phyloP scores from a whole-genome alignment of 73 alveolate species.

The Breviolum minutum region DNA sequence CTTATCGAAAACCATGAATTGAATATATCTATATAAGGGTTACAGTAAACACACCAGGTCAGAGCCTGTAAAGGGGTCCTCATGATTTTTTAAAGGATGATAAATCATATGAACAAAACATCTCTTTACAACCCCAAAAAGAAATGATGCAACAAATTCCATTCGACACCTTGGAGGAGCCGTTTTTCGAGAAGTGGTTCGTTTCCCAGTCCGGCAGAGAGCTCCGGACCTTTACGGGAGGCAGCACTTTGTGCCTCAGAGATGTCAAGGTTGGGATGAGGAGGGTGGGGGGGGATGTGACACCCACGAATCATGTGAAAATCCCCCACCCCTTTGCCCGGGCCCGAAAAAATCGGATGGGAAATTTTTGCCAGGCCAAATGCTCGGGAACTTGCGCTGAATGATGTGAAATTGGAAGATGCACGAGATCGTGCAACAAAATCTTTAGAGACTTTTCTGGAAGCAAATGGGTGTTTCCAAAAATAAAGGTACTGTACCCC shows the following conservation, averaged over 20 bases:
- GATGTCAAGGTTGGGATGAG: not conserved
- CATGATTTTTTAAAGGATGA: not conserved
- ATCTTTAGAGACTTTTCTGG: slow-evolving; percentile 31
- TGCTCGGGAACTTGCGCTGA: slow-evolving; percentile 61
- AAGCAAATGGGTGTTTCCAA: not conserved
- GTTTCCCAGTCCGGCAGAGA: slow-evolving; percentile 54
- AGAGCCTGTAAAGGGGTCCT: not conserved
- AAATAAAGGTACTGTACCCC: no score
- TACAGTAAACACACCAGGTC: not conserved
- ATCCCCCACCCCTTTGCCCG: no score
- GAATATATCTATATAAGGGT: no score
- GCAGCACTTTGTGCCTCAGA: slow-evolving; percentile 47
- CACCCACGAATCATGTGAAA: not conserved
- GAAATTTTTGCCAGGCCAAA: not conserved
- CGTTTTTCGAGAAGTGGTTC: slow-evolving; percentile 44
- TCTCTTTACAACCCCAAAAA: not conserved
- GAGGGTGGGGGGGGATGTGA: not conserved
- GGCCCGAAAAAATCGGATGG: no score
- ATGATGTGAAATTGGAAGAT: slow-evolving; percentile 81
- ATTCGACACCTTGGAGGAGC: not conserved
- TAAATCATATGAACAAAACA: no score
- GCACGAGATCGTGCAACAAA: slow-evolving; percentile 83
- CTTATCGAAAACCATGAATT: no score
- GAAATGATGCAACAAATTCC: not conserved
- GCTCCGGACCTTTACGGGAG: slow-evolving; percentile 63